Evolutionary conservation across 495 filamentous ascomycete genomes (phyloP).

Genomic region (Penicillium subrubescens): DNA sequence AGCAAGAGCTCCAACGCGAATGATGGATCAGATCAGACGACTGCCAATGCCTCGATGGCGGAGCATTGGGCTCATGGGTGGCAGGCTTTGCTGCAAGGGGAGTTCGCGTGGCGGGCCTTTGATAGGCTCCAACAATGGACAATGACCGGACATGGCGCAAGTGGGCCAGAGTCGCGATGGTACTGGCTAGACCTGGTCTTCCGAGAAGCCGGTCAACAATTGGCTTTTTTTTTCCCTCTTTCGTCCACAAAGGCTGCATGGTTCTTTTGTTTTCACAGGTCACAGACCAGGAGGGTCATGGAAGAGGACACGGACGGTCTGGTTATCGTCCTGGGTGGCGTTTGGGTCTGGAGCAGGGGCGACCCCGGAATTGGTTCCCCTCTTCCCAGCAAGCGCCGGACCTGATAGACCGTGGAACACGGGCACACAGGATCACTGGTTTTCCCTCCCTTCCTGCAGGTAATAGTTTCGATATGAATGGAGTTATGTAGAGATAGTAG

Average conservation of each 20-base stretch:
- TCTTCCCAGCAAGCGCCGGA: not conserved
- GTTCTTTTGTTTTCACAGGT: not conserved
- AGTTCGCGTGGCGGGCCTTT: conserved; percentile 17
- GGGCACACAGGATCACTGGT: not conserved
- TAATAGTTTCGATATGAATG: not conserved
- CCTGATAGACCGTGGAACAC: not conserved
- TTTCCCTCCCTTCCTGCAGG: not conserved
- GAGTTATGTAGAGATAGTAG: not conserved
- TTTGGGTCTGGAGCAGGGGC: conserved; percentile 16
- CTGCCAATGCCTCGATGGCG: not conserved
- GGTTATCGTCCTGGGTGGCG: not conserved
- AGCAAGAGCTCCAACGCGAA: not conserved
- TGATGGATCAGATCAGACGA: conserved; percentile 25
- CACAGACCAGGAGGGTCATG: not conserved
- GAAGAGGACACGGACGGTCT: not conserved
- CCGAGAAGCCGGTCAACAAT: not conserved
- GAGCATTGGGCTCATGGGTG: conserved; percentile 4
- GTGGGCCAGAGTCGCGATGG: not conserved
- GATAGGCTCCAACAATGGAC: conserved; percentile 4
- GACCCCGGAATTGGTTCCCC: not conserved
- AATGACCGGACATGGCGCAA: not conserved
- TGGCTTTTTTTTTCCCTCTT: not conserved
- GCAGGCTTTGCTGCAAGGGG: conserved; percentile 8
- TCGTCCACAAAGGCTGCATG: not conserved
- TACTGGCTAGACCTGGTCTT: conserved; percentile 4